Conservation (phyloP, 371 early-diverging fungal genomes). For the Mortierella sp. region DNA sequence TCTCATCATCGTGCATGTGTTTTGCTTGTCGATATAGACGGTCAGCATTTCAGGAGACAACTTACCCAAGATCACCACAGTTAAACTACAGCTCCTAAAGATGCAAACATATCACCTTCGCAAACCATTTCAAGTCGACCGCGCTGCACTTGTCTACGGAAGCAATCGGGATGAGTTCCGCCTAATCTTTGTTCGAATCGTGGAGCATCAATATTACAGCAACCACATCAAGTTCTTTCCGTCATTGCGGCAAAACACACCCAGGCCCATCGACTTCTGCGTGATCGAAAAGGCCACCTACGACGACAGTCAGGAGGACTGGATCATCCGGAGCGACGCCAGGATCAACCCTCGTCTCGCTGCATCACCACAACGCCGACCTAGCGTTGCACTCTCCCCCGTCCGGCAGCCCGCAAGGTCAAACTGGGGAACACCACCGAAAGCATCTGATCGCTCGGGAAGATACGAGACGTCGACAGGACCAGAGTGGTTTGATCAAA, state of each 20-base stretch:
- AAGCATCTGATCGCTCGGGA: background rate
- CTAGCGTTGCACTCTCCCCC: background rate
- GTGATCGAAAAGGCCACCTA: slow-evolving; percentile 30
- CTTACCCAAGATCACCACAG: slow-evolving; percentile 13
- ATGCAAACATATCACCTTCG: slow-evolving; percentile 45
- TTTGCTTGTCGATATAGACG: background rate
- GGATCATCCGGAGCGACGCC: slow-evolving; percentile 14
- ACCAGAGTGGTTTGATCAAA: slow-evolving; percentile 30
- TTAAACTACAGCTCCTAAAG: slow-evolving; percentile 14
- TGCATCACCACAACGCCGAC: background rate
- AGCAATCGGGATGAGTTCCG: slow-evolving; percentile 32
- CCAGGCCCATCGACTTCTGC: background rate
- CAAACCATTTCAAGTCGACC: background rate
- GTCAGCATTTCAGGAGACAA: slow-evolving; percentile 25
- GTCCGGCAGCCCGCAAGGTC: background rate
- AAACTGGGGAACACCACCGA: background rate
- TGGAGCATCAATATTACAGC: slow-evolving; percentile 22
- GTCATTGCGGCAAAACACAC: background rate
- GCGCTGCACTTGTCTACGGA: slow-evolving; percentile 41
- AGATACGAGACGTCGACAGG: background rate
- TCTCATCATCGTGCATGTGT: background rate
- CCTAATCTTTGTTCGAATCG: slow-evolving; percentile 25
- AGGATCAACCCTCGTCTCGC: background rate
- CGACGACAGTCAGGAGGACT: slow-evolving; percentile 13
- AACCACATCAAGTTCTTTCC: slow-evolving; percentile 32